Evolutionary conservation across 805 yeast species (phyloP).

Genomic region (Kuraishia piskuri): DNA sequence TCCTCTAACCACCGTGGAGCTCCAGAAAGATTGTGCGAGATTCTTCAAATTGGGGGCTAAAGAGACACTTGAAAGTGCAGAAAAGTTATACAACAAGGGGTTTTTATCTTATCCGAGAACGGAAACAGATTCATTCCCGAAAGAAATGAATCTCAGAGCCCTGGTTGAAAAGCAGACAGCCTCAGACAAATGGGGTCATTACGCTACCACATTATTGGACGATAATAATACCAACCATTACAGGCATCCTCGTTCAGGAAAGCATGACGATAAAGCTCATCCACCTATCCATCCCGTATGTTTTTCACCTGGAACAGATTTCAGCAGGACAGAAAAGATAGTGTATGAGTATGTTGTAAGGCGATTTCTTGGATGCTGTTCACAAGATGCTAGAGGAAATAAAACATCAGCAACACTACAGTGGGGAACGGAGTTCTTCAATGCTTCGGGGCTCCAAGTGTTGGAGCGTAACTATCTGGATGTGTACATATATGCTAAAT

Average conservation of each 20-base stretch:
- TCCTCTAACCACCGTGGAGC: slow-evolving; percentile 89
- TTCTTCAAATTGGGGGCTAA: slow-evolving; percentile 75
- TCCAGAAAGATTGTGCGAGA: slow-evolving; percentile 79
- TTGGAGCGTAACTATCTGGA: slow-evolving; percentile 71
- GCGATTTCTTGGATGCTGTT: slow-evolving; percentile 85
- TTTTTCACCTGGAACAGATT: slow-evolving; percentile 25
- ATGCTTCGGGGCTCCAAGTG: slow-evolving; percentile 68
- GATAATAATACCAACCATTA: slow-evolving; percentile 30
- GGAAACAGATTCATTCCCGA: slow-evolving; percentile 85
- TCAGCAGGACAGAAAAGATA: slow-evolving; percentile 41
- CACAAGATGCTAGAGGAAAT: slow-evolving; percentile 80
- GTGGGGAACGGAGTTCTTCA: slow-evolving; percentile 77
- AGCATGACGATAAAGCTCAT: slow-evolving; percentile 89
- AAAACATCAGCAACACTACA: slow-evolving; percentile 49
- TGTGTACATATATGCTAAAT: slow-evolving; percentile 66
- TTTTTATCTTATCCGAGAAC: slow-evolving; percentile 94
- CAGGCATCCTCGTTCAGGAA: slow-evolving; percentile 69
- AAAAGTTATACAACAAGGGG: slow-evolving; percentile 76
- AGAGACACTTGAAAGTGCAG: slow-evolving; percentile 70
- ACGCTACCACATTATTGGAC: slow-evolving; percentile 40
- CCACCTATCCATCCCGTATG: slow-evolving; percentile 94
- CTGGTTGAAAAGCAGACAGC: slow-evolving; percentile 54
- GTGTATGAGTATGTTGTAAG: slow-evolving; percentile 85
- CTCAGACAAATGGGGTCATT: slow-evolving; percentile 60
- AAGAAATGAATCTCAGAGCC: slow-evolving; percentile 57